These are phyloP conservation scores for Cladobotryum protrusum DNA, from an alignment of 2,329 filamentous ascomycete species.

Conservation along the genomic window DNA sequence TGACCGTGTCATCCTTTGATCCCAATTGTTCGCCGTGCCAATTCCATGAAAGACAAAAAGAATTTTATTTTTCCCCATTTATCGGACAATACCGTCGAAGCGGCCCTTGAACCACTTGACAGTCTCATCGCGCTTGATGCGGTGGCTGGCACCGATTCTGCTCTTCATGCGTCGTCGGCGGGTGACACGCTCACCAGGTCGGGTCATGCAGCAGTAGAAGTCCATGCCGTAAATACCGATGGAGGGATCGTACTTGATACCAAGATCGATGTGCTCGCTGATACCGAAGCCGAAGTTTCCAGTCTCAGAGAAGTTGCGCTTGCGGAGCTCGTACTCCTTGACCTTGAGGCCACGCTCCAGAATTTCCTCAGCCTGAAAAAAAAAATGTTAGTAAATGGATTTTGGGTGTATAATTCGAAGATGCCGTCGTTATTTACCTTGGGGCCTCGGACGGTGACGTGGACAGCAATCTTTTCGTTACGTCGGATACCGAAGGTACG, in stretches of 20 bases:
- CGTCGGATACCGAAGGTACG: slow-evolving; percentile 99
- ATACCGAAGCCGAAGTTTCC: slow-evolving; percentile 99
- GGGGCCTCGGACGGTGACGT: slow-evolving; percentile 98
- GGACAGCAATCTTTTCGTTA: slow-evolving; percentile 99
- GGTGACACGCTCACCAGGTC: slow-evolving; percentile 94
- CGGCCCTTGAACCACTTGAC: slow-evolving; percentile 89
- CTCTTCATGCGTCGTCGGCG: slow-evolving; percentile 88
- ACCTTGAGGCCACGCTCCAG: slow-evolving; percentile 99
- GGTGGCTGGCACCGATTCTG: slow-evolving; percentile 80
- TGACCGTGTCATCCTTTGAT: slow-evolving; percentile 26
- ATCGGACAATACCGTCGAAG: slow-evolving; percentile 98
- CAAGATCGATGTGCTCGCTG: slow-evolving; percentile 99
- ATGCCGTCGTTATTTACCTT: slow-evolving; percentile 38
- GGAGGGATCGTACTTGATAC: slow-evolving; percentile 98
- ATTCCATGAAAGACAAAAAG: slow-evolving; percentile 30
- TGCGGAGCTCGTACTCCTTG: slow-evolving; percentile 99
- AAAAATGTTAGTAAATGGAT: not conserved
- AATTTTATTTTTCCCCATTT: slow-evolving; percentile 44
- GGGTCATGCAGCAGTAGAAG: slow-evolving; percentile 99
- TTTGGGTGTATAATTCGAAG: no score
- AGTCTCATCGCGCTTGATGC: slow-evolving; percentile 91
- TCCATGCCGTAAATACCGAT: slow-evolving; percentile 99
- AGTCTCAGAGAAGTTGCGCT: slow-evolving; percentile 99
- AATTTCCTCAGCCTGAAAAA: slow-evolving; percentile 82
- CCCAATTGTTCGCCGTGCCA: slow-evolving; percentile 36